phyloP scores from a whole-genome alignment of 2,329 filamentous ascomycete species.

The Acrocalymma vagum region DNA sequence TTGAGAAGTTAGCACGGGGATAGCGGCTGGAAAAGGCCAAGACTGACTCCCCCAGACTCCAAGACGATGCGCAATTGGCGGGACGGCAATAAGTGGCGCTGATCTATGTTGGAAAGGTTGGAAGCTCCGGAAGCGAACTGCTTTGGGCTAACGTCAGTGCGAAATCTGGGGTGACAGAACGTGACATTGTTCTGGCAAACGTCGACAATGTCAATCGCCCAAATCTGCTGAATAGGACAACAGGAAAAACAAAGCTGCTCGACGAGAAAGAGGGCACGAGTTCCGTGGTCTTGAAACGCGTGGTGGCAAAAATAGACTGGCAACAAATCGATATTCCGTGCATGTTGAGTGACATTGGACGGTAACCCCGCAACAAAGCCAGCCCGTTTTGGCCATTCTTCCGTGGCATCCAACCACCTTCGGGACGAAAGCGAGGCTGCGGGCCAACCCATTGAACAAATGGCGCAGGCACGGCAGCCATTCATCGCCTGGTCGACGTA shows the following conservation, averaged over 20 bases:
- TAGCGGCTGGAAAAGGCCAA: slow-evolving; percentile 29
- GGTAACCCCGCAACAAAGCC: slow-evolving; percentile 23
- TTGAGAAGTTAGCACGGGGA: slow-evolving; percentile 18
- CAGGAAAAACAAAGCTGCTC: not conserved
- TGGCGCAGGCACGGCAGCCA: slow-evolving; percentile 24
- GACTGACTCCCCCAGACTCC: slow-evolving; percentile 25
- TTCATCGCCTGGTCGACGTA: slow-evolving; percentile 17
- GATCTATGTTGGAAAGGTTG: too few species aligned
- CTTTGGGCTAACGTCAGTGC: slow-evolving; percentile 20
- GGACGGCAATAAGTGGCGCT: slow-evolving; percentile 20
- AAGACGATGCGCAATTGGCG: slow-evolving; percentile 25
- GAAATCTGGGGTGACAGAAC: slow-evolving; percentile 33
- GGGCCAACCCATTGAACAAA: slow-evolving; percentile 8
- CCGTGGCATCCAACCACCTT: slow-evolving; percentile 20
- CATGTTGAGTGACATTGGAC: slow-evolving; percentile 1
- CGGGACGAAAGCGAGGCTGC: not conserved
- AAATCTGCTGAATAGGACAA: too few species aligned
- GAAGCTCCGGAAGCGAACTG: slow-evolving; percentile 23
- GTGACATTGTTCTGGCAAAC: too few species aligned
- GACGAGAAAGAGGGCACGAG: slow-evolving; percentile 2
- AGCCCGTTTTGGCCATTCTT: slow-evolving; percentile 29
- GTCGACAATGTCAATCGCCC: too few species aligned
- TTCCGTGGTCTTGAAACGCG: not conserved
- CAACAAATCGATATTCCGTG: slow-evolving; percentile 14
- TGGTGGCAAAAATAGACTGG: slow-evolving; percentile 5